phyloP scores from a whole-genome alignment of 2,329 filamentous ascomycete genomes.

The Calonectria fujianensis region DNA sequence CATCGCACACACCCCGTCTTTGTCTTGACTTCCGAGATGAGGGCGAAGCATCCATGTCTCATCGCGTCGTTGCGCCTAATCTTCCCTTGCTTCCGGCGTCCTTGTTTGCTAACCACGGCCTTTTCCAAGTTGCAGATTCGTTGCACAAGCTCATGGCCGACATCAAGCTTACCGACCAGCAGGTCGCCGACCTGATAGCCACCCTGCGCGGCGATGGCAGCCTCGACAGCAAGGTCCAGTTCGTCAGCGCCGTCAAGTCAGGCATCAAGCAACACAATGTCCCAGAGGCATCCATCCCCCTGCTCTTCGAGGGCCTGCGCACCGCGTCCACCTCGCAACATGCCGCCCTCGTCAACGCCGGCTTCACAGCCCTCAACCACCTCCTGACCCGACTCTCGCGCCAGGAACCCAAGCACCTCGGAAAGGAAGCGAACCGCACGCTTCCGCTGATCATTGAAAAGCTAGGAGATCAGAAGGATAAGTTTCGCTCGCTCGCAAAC shows the following conservation, averaged over 20 bases:
- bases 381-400: constrained; percentile 89
- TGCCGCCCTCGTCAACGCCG: constrained; percentile 85
- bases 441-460: constrained; percentile 87
- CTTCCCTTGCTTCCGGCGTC: constrained; percentile 36
- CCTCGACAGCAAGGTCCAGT: constrained; percentile 81
- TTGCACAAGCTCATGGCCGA: constrained; percentile 68
- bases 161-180: constrained; percentile 73
- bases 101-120: constrained; percentile 35
- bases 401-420: constrained; percentile 85
- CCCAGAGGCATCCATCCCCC: constrained; percentile 81
- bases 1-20: constrained; percentile 43
- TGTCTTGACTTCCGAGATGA: constrained; percentile 36
- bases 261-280: constrained; percentile 95
- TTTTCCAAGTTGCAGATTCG: constrained; percentile 45
- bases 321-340: constrained; percentile 85
- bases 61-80: constrained; percentile 41
- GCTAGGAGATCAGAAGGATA: constrained; percentile 91
- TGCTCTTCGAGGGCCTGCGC: constrained; percentile 89
- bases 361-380: constrained; percentile 91
- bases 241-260: constrained; percentile 86
- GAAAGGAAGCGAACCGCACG: constrained; percentile 82
- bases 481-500: constrained; percentile 83
- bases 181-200: constrained; percentile 72
- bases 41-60: constrained; percentile 40
- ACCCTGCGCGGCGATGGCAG: constrained; percentile 77